Percentiles rank a stretch among this genome's conserved stretches.
Conservation (phyloP, 2,329 filamentous ascomycete genomes). For the Orbilia oligospora region DNA sequence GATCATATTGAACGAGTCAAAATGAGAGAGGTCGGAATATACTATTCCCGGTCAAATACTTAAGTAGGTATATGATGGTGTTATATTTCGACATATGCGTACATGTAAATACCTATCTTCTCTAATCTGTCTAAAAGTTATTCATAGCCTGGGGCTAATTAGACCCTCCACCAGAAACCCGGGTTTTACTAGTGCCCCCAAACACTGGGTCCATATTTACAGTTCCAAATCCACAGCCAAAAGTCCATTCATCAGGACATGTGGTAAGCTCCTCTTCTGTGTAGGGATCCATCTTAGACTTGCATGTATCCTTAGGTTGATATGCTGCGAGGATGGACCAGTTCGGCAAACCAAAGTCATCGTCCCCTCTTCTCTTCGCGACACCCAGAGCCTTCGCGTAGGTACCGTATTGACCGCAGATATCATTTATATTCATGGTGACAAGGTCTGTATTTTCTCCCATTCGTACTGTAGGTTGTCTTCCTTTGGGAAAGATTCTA, state of each 20-base stretch:
- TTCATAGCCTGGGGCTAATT: too few relatives aligned
- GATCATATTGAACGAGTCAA: too few relatives aligned
- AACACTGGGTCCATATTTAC: neutral
- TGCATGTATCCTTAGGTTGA: neutral
- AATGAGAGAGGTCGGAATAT: too few relatives aligned
- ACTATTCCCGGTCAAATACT: too few relatives aligned
- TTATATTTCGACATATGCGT: too few relatives aligned
- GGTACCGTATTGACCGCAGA: neutral
- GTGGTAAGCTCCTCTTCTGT: too few relatives aligned
- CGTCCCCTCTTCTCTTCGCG: neutral
- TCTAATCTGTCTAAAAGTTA: neutral
- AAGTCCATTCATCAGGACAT: neutral
- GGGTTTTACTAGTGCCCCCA: neutral
- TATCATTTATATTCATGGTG: neutral
- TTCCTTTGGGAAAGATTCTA: neutral
- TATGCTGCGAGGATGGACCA: slow-evolving; percentile 20
- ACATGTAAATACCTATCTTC: neutral
- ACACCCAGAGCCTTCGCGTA: neutral
- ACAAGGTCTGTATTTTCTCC: neutral
- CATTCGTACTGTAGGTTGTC: neutral
- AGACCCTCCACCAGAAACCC: too few relatives aligned
- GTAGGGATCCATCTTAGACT: neutral
- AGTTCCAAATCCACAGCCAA: slow-evolving; percentile 4
- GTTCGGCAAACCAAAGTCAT: neutral
- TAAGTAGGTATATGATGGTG: too few relatives aligned